Conservation (phyloP, 2,329 filamentous ascomycete species). For the Trichophyton equinum region DNA sequence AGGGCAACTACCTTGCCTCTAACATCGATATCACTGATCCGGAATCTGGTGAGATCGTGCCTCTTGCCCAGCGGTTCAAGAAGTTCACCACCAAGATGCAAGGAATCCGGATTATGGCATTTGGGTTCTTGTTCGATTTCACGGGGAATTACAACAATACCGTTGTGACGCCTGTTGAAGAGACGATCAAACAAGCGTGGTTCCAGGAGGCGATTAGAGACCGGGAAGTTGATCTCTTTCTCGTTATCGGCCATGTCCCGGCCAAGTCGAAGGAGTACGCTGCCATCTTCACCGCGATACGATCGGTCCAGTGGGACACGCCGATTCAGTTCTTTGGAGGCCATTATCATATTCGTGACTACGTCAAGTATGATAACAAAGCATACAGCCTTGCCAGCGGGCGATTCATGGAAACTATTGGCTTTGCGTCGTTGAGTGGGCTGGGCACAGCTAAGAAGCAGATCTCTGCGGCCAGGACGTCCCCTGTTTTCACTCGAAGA, state of each 20-base stretch:
- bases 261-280: conserved; percentile 69
- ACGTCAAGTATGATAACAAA: conserved; percentile 62
- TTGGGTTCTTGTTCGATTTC: conserved; percentile 94
- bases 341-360: conserved; percentile 80
- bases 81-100: conserved; percentile 89
- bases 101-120: conserved; percentile 68
- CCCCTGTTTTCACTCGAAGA: conserved; percentile 53
- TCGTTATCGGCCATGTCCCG: conserved; percentile 76
- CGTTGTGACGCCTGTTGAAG: conserved; percentile 63
- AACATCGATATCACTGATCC: conserved; percentile 82
- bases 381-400: conserved; percentile 75
- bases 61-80: conserved; percentile 69
- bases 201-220: conserved; percentile 77
- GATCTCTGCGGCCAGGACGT: conserved; percentile 20
- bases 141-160: conserved; percentile 84
- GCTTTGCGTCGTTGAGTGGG: conserved; percentile 78
- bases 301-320: conserved; percentile 61
- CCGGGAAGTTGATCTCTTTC: conserved; percentile 66
- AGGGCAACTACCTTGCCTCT: conserved; percentile 69
- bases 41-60: conserved; percentile 55
- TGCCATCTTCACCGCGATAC: conserved; percentile 64
- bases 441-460: conserved; percentile 33
- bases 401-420: conserved; percentile 87
- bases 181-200: conserved; percentile 75
- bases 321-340: conserved; percentile 89